These are phyloP conservation scores for Paramecium bursaria DNA, from an alignment of 73 alveolate species.

Conservation along the genomic window DNA sequence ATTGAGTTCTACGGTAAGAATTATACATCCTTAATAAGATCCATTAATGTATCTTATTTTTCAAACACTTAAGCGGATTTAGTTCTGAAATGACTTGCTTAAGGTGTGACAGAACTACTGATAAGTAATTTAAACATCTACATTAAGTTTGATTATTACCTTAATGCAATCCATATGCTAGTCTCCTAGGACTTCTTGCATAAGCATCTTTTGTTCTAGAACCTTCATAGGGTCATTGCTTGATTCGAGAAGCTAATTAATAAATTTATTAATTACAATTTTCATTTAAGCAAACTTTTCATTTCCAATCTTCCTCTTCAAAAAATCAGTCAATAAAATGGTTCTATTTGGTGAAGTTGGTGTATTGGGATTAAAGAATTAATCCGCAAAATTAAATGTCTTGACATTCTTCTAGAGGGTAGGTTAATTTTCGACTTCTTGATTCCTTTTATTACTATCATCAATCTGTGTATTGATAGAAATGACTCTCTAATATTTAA, in stretches of 20 bases:
- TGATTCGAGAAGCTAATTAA: conserved; percentile 12
- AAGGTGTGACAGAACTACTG: conserved; percentile 46
- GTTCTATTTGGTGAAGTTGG: conserved; percentile 61
- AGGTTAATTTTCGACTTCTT: conserved; percentile 43
- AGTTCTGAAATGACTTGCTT: conserved; percentile 57
- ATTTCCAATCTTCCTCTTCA: conserved; percentile 42
- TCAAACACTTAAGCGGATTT: conserved; percentile 54
- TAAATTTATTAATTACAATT: not conserved
- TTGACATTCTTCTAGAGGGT: conserved; percentile 20
- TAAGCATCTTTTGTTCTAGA: conserved; percentile 3
- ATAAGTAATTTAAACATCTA: conserved; percentile 32
- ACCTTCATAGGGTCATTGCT: conserved; percentile 36
- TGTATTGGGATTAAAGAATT: conserved; percentile 39
- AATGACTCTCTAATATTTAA: conserved; percentile 30
- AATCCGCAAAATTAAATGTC: conserved; percentile 13
- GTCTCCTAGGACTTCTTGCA: conserved; percentile 34
- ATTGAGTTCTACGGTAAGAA: not conserved
- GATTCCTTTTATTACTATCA: conserved; percentile 30
- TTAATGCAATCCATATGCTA: conserved; percentile 55
- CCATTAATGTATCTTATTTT: conserved; percentile 14
- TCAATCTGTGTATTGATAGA: conserved; percentile 49
- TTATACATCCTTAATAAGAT: conserved; percentile 21
- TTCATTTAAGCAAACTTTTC: conserved; percentile 54
- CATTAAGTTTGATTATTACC: not conserved
- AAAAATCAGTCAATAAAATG: conserved; percentile 33